Percentiles rank a stretch among this genome's conserved stretches.
phyloP scores from a whole-genome alignment of 2,329 filamentous ascomycete genomes.

The Juglanconis sp. region DNA sequence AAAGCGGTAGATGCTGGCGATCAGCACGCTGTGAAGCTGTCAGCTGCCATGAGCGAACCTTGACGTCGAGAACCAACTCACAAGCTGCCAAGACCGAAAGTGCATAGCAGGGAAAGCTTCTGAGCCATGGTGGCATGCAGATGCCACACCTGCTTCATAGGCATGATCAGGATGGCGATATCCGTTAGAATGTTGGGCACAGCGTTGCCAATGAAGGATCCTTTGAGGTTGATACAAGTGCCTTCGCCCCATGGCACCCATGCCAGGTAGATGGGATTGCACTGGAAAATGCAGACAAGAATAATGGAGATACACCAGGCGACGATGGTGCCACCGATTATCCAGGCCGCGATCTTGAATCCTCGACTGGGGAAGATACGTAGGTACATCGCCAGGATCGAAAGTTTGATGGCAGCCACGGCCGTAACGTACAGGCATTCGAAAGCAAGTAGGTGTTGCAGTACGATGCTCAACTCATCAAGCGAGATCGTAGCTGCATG shows the following conservation, averaged over 20 bases:
- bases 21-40: constrained; percentile 24
- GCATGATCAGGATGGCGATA: constrained; percentile 30
- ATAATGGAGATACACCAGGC: constrained; percentile 24
- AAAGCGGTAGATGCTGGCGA: constrained; percentile 27
- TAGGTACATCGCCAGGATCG: constrained; percentile 25
- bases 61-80: constrained; percentile 20
- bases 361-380: constrained; percentile 25
- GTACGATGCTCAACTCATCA: constrained; percentile 19
- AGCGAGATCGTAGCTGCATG: constrained; percentile 10
- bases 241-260: constrained; percentile 32
- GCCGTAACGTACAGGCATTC: constrained; percentile 19
- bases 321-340: constrained; percentile 17
- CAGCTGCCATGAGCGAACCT: not conserved
- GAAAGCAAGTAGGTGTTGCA: constrained; percentile 19
- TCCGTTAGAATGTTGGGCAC: constrained; percentile 40
- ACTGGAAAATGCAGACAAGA: constrained; percentile 33
- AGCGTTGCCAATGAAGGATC: constrained; percentile 40
- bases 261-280: constrained; percentile 34
- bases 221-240: constrained; percentile 37
- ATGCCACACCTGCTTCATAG: constrained; percentile 20
- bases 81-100: constrained; percentile 29
- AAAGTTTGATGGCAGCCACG: constrained; percentile 22
- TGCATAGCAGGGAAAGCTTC: constrained; percentile 12
- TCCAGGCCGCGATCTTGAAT: constrained; percentile 19
- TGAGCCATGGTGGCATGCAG: constrained; percentile 14